Evolutionary conservation across 2,329 filamentous ascomycete genomes (phyloP).

Genomic region (Xylariaceae sp.): DNA sequence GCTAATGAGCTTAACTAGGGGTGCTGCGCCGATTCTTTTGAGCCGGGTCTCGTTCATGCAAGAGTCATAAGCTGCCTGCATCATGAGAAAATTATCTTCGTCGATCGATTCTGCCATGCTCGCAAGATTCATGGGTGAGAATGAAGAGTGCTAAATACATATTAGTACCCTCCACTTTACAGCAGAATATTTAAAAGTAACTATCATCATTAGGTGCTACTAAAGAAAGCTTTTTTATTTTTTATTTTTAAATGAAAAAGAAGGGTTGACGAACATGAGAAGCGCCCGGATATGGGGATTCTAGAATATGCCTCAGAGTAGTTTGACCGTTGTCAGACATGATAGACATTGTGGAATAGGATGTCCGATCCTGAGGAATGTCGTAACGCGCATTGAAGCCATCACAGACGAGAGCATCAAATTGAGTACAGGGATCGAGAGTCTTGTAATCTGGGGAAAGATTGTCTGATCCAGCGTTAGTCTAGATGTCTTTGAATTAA

Average conservation of each 20-base stretch:
- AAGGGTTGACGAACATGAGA: conserved; percentile 40
- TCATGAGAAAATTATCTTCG: conserved; percentile 68
- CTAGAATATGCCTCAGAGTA: conserved; percentile 66
- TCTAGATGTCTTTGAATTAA: not conserved
- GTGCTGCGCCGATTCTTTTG: conserved; percentile 58
- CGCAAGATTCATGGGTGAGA: conserved; percentile 50
- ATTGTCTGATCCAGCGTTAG: conserved; percentile 48
- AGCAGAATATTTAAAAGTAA: no score
- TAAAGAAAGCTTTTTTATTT: no score
- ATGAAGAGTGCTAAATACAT: conserved; percentile 51
- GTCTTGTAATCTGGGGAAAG: conserved; percentile 65
- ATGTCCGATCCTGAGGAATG: conserved; percentile 67
- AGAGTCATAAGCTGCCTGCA: conserved; percentile 68
- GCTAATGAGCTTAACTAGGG: conserved; percentile 62
- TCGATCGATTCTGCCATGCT: conserved; percentile 52
- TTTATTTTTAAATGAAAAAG: not conserved
- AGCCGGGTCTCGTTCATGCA: conserved; percentile 69
- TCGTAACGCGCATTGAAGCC: conserved; percentile 70
- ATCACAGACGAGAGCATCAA: conserved; percentile 70
- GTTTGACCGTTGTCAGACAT: conserved; percentile 66
- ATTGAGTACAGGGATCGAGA: conserved; percentile 72
- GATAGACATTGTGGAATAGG: conserved; percentile 63
- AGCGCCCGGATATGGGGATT: conserved; percentile 58
- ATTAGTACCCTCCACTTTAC: conserved; percentile 32
- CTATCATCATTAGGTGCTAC: no score